Conservation (phyloP, 1,284 basidiomycete species). For the Rhodotorula mucilaginosa region DNA sequence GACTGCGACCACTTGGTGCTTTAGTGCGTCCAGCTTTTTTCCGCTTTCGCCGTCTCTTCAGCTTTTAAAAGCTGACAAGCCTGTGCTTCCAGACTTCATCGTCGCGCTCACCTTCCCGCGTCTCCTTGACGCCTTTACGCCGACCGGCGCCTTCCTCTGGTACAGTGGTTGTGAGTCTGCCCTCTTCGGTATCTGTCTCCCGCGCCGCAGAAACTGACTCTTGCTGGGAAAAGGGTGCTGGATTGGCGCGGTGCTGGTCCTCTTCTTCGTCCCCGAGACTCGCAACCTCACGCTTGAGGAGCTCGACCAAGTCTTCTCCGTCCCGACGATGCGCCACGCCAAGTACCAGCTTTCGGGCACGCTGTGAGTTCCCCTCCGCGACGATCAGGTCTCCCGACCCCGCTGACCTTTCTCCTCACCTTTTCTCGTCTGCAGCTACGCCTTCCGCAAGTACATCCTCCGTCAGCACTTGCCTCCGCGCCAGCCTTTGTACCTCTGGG, state of each 20-base stretch:
- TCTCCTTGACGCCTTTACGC: slow-evolving; percentile 42
- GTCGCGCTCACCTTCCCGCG: slow-evolving; percentile 46
- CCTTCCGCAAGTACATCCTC: slow-evolving; percentile 4
- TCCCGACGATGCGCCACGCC: slow-evolving; percentile 56
- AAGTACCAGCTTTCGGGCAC: background rate
- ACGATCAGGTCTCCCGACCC: too few species aligned
- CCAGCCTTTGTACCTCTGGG: slow-evolving; percentile 1
- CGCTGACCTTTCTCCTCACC: background rate
- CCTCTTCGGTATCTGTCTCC: slow-evolving; percentile 25
- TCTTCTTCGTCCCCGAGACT: slow-evolving; percentile 54
- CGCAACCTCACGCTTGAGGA: slow-evolving; percentile 14
- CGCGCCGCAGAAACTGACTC: slow-evolving; percentile 48
- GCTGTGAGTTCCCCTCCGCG: background rate
- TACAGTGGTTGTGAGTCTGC: background rate
- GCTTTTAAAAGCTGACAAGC: background rate
- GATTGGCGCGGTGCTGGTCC: slow-evolving; percentile 48
- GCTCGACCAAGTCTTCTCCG: slow-evolving; percentile 40
- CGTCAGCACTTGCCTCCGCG: background rate
- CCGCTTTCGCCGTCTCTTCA: too few species aligned
- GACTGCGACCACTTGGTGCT: slow-evolving; percentile 56
- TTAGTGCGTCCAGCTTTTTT: slow-evolving; percentile 47
- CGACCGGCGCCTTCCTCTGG: slow-evolving; percentile 23
- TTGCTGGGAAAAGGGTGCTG: slow-evolving; percentile 47
- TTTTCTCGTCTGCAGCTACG: background rate
- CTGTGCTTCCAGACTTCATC: slow-evolving; percentile 11